Evolutionary conservation across 257 asterid genomes (phyloP), one percentile per base, ranked within the genome.

Genomic region (Plantago ovata): DNA sequence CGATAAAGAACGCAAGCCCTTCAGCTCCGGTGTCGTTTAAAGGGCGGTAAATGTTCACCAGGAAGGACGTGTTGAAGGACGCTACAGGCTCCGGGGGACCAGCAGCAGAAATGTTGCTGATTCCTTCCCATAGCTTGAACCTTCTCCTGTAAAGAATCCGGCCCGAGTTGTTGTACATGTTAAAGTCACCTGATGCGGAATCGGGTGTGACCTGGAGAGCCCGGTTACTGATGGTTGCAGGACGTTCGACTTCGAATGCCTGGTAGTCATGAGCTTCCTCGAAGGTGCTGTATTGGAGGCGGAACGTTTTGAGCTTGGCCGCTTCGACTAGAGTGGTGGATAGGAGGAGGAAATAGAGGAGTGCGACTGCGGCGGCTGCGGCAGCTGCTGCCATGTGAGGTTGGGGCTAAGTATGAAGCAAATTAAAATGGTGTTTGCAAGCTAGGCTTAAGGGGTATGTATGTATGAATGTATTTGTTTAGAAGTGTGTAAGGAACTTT

Each of bases 191-290:
- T 0, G 75, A 54, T 1, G 72, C 62, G 0, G 89, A 44, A 54
- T 90, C 95, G 0, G 86, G 85, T 10, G 98, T 90, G 7, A 90
- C 67, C 69, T 90, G 98, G 16, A 90, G 81, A 23, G 98, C 98
- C 0, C 0, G 33, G 50, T 74, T 63, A 75, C 16, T 73, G 39
- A 87, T 81, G 0, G 71, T 55, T 42, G 94, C 81, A 0, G 76
- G 71, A 0, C 0, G 0, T 47, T 12, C 62, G 1, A 66, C 67
- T 10, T 47, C 53, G 1, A 78, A 62, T 1, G 14, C 4, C 0
- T 10, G 0, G 39, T 2, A 39, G 64, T 28, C 36, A 6, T 56
- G 21, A 1, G 63, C 36, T 9, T 33, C 16, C 28, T 79, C 23
- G 22, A 85, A 85, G 19, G 76, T 55, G 13, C 70, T 64, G 38